phyloP scores from a whole-genome alignment of 1,284 basidiomycete species.

The Rhodotorula sp. region DNA sequence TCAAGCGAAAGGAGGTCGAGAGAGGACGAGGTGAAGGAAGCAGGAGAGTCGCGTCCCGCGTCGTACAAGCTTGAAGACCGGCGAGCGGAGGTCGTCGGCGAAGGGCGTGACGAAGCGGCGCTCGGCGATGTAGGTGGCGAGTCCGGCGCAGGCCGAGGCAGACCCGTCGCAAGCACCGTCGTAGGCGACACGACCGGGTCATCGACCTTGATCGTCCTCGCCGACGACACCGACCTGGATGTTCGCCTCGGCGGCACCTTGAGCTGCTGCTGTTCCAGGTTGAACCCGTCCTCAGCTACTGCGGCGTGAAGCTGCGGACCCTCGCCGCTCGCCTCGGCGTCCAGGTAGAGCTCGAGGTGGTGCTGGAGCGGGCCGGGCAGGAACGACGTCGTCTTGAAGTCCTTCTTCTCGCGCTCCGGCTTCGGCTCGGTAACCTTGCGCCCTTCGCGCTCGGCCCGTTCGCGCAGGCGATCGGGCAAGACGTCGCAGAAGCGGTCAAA shows the following conservation, averaged over 20 bases:
- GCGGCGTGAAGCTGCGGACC: slow-evolving; percentile 26
- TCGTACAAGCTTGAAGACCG: not conserved
- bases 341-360: slow-evolving; percentile 52
- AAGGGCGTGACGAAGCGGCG: no score
- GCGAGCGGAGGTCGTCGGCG: not conserved
- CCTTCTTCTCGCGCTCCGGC: slow-evolving; percentile 27
- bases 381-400: slow-evolving; percentile 58
- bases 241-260: no score
- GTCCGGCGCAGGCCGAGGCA: slow-evolving; percentile 11
- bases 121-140: not conserved
- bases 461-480: not conserved
- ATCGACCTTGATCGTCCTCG: not conserved
- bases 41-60: not conserved
- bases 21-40: slow-evolving; percentile 18
- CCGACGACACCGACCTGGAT: slow-evolving; percentile 3
- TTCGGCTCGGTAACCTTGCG: not conserved
- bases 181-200: not conserved
- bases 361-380: slow-evolving; percentile 55
- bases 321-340: slow-evolving; percentile 5
- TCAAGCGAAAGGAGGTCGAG: slow-evolving; percentile 45
- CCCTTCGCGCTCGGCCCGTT: not conserved
- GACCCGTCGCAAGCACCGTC: not conserved
- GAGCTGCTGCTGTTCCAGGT: not conserved
- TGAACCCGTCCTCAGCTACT: not conserved
- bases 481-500: slow-evolving; percentile 52